Conservation (phyloP, 495 filamentous ascomycete species). For the Podospora comata region DNA sequence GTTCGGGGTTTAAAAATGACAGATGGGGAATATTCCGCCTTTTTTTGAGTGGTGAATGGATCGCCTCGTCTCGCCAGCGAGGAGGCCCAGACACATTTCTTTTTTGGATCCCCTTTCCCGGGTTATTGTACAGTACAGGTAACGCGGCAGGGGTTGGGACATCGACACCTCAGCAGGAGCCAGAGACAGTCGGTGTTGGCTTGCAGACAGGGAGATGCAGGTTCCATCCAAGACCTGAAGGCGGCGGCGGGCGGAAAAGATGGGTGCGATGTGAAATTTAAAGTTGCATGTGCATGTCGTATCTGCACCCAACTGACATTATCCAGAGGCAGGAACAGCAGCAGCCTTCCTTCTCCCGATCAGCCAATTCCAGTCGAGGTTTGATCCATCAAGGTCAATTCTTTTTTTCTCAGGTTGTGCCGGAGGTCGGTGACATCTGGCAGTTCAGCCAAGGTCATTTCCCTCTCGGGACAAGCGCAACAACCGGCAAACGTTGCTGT, state of each 20-base stretch:
- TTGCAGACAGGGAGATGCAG: background rate
- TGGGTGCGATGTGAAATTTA: constrained; percentile 1
- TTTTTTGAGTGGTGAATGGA: background rate
- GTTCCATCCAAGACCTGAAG: background rate
- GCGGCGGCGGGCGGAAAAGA: background rate
- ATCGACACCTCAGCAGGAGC: background rate
- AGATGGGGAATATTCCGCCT: background rate
- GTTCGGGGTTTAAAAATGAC: constrained; percentile 9
- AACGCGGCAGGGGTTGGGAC: background rate
- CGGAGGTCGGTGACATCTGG: background rate
- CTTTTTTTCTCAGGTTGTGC: background rate
- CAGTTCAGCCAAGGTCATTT: constrained; percentile 7
- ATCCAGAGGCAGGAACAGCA: background rate
- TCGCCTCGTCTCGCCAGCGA: constrained; percentile 6
- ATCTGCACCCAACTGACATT: constrained; percentile 3
- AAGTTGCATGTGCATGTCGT: constrained; percentile 10
- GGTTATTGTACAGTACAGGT: background rate
- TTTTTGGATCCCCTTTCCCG: constrained; percentile 9
- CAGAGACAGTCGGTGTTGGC: constrained; percentile 1
- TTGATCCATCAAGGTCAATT: background rate
- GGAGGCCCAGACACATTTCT: constrained; percentile 10
- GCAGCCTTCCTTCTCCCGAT: background rate
- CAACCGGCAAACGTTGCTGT: constrained; percentile 16
- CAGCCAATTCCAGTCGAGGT: background rate
- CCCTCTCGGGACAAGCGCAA: constrained; percentile 11